A percentile compares a stretch with the other conserved stretches of the same genome.
Evolutionary conservation across 176 grass and related monocot species (phyloP).

Genomic region (Bonia amplexicaulis): DNA sequence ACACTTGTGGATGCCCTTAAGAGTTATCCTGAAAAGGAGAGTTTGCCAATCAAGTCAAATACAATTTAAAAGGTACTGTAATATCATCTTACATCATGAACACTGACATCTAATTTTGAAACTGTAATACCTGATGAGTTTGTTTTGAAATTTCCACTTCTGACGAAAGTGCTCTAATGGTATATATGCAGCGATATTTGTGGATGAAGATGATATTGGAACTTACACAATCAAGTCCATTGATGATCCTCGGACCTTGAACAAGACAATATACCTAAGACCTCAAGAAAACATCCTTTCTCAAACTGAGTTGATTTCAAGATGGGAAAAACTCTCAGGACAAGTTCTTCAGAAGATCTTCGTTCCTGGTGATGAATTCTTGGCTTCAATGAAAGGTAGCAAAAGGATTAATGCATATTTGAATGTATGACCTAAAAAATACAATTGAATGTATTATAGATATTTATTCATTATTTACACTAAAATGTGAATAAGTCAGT

Average conservation of each 20-base stretch:
- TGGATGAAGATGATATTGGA: conserved; percentile 46
- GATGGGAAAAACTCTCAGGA: conserved; percentile 57
- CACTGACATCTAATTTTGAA: too few species aligned
- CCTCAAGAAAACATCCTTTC: conserved; percentile 46
- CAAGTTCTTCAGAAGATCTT: conserved; percentile 38
- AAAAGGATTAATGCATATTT: too few species aligned
- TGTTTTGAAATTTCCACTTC: not conserved
- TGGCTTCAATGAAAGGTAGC: conserved; percentile 47
- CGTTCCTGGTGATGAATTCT: conserved; percentile 35
- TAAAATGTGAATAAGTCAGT: too few species aligned
- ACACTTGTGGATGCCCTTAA: too few species aligned
- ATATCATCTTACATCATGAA: too few species aligned
- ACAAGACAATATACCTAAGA: conserved; percentile 59
- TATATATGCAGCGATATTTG: conserved; percentile 23
- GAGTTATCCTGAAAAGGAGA: too few species aligned
- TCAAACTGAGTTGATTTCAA: conserved; percentile 46
- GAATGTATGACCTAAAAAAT: too few species aligned
- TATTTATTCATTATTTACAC: too few species aligned
- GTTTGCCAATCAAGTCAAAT: too few species aligned
- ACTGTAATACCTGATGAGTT: too few species aligned
- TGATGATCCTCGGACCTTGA: conserved; percentile 47
- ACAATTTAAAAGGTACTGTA: too few species aligned
- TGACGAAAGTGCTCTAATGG: not conserved
- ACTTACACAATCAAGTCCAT: conserved; percentile 50
- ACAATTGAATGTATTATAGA: too few species aligned